A percentile compares a stretch with the other conserved stretches of the same genome.
Conservation (phyloP, 306 rosid species). For the Senna siamea region DNA sequence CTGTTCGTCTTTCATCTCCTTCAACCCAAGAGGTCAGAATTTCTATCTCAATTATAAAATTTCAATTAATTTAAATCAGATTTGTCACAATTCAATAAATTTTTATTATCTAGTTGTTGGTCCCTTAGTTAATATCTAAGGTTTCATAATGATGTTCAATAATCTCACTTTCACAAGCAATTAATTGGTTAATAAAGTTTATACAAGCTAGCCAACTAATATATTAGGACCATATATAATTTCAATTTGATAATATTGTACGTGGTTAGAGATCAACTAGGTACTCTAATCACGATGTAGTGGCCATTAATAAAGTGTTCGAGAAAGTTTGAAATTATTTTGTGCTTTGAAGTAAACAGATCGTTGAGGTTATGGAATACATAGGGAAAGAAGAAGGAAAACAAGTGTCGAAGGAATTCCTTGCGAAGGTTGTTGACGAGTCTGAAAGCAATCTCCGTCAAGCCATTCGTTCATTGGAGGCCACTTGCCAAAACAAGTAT, state of each 20-base stretch:
- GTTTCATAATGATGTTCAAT: too few species aligned
- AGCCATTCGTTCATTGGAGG: constrained; percentile 88
- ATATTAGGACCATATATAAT: too few species aligned
- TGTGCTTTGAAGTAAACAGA: constrained; percentile 46
- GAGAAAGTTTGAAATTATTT: not conserved
- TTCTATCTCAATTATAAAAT: too few species aligned
- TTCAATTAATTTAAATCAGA: too few species aligned
- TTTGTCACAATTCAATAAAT: too few species aligned
- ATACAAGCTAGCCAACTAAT: too few species aligned
- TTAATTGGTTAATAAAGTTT: too few species aligned
- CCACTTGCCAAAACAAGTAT: constrained; percentile 66
- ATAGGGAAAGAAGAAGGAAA: constrained; percentile 62
- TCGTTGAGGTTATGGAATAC: constrained; percentile 60
- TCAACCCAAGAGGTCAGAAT: constrained; percentile 63
- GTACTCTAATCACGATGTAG: not conserved
- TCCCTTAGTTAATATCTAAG: not conserved
- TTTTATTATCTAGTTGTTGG: not conserved
- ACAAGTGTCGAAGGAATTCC: constrained; percentile 47
- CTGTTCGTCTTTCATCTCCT: constrained; percentile 65
- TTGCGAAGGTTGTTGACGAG: constrained; percentile 53
- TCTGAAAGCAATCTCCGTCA: constrained; percentile 73
- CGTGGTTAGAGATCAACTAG: too few species aligned
- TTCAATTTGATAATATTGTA: too few species aligned
- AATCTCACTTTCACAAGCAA: too few species aligned
- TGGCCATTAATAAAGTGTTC: not conserved